Base-by-base conservation (phyloP, 495 filamentous ascomycete species). In the Sphaerosporella brunnea region DNA sequence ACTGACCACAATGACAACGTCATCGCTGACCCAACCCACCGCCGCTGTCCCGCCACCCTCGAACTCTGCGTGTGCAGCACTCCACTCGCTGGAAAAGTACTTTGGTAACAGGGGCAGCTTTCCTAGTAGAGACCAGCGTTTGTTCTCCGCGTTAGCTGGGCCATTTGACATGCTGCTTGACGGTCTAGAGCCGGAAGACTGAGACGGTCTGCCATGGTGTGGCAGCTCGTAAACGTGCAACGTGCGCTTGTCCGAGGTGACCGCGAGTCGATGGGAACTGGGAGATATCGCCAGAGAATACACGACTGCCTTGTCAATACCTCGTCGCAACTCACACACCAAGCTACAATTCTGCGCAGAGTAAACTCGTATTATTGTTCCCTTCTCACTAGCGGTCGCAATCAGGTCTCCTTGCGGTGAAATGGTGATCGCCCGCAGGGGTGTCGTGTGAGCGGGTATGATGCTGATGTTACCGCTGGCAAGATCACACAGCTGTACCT, bases 221-320 rank as follows among this genome's bases (percentile, higher is more conserved):
- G 73, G 75, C 16, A 83, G 65, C 45, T 95, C 84, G 60, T 95
- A 97, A 34, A 97, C 74, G 64, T 97, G 90, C 15, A 97, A 65
- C 2, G 85, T 97, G 3, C 79, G 84, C 62, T 95, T 97, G 67
- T 97, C 90, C 20, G 85, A 93, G n/a, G 92, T 95, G 43, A 86
- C 85, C 16, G 90, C 90, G 11, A 96, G 70, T 52, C 82, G 67
- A 30, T 69, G 72, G 38, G 78, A 80, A 7, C 75, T 76, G 0
- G 88, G 90, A 24, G 79, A 90, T 58, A 96, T 84, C 20, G 82
- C 77, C 11, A 97, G 66, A 4, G 81, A 85, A 66, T 82, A 94
- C 55, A 96, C 80, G 18, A 74, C 73, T 18, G 90, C 87, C 39
- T 77, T 80, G 54, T 97, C 90, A 23, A 88, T 78, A 19, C 90